These are phyloP conservation scores for Viola pubescens DNA, from an alignment of 441 rosid genomes.

Conservation along the genomic window DNA sequence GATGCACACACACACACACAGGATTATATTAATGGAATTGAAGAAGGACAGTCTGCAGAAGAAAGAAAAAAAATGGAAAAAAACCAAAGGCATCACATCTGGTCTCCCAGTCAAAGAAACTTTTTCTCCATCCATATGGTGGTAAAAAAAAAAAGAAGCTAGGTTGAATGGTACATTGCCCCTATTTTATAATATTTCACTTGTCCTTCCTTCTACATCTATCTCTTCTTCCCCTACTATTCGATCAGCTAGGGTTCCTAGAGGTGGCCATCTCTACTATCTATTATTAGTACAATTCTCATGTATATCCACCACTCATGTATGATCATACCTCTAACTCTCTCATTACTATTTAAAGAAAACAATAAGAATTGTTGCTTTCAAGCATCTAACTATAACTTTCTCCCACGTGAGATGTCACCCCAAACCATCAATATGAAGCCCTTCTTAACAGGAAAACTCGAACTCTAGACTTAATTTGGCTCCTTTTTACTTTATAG, in stretches of 20 bases:
- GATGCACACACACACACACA: no score
- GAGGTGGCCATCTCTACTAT: slow-evolving; percentile 27
- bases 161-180: neutral
- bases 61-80: neutral
- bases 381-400: slow-evolving; percentile 23
- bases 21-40: no score
- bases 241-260: slow-evolving; percentile 17
- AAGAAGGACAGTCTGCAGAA: no score
- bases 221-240: neutral
- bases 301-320: neutral
- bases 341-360: slow-evolving; percentile 7
- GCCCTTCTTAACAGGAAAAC: no score
- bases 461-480: neutral
- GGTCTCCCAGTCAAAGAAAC: slow-evolving; percentile 38
- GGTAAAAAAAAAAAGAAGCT: slow-evolving; percentile 18
- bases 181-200: neutral
- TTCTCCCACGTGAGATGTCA: slow-evolving; percentile 43
- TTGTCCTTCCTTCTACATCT: neutral
- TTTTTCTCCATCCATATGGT: slow-evolving; percentile 8
- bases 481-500: neutral
- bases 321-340: neutral
- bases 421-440: neutral
- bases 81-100: slow-evolving; percentile 23
- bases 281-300: slow-evolving; percentile 2
- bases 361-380: slow-evolving; percentile 25